Evolutionary conservation across 2,329 filamentous ascomycete genomes (phyloP).

Genomic region (Fusarium ramigenum): DNA sequence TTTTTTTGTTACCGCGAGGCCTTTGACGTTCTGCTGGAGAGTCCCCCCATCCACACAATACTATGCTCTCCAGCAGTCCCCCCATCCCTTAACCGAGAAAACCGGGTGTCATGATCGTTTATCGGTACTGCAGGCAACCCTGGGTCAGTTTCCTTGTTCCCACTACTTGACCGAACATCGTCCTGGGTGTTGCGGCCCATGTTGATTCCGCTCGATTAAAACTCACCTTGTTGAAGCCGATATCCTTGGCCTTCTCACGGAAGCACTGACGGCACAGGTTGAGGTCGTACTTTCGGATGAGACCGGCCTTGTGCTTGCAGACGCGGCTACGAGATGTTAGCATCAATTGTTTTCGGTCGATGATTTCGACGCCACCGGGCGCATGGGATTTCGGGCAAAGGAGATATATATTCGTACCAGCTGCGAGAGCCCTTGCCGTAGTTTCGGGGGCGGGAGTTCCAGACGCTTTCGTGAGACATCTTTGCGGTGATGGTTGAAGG

Average conservation of each 20-base stretch:
- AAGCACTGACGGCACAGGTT: conserved; percentile 87
- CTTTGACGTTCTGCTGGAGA: conserved; percentile 44
- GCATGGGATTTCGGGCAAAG: conserved; percentile 5
- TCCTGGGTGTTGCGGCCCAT: not conserved
- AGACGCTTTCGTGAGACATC: conserved; percentile 90
- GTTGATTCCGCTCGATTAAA: conserved; percentile 9
- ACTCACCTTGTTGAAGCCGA: conserved; percentile 77
- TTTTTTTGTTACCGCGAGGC: conserved; percentile 49
- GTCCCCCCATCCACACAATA: conserved; percentile 36
- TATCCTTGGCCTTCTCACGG: conserved; percentile 77
- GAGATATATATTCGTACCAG: conserved; percentile 73
- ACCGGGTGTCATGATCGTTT: conserved; percentile 45
- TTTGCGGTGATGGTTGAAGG: conserved; percentile 53
- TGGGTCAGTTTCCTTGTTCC: conserved; percentile 25
- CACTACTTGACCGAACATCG: not conserved
- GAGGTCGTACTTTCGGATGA: conserved; percentile 99
- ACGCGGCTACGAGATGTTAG: conserved; percentile 62
- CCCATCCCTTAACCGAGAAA: conserved; percentile 40
- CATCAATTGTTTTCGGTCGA: conserved; percentile 22
- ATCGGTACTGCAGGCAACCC: conserved; percentile 48
- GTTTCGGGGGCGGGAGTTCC: conserved; percentile 96
- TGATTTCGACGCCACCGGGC: not conserved
- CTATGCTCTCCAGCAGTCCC: conserved; percentile 29
- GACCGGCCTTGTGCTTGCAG: conserved; percentile 95
- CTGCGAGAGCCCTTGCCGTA: conserved; percentile 96